Percentiles rank a stretch among this genome's conserved stretches.
phyloP scores from a whole-genome alignment of 2,329 filamentous ascomycete genomes.

The Lasiodiplodia hormozganensis region DNA sequence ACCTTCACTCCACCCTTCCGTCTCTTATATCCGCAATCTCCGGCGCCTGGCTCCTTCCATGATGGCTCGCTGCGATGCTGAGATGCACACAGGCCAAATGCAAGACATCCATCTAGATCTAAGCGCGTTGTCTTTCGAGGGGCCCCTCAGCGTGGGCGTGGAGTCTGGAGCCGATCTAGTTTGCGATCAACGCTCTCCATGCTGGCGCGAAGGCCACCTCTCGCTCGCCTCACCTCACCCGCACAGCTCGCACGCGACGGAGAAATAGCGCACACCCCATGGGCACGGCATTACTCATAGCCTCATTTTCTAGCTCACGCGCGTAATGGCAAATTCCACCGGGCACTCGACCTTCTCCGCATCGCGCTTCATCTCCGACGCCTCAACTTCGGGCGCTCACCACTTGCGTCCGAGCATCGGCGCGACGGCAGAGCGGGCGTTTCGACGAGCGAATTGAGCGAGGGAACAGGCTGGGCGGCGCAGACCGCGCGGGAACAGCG shows the following conservation, averaged over 20 bases:
- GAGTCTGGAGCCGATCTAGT: constrained; percentile 18
- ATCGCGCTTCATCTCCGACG: constrained; percentile 27
- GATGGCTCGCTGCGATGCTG: neutral
- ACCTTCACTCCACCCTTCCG: neutral
- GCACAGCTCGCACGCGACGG: neutral
- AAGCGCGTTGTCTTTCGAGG: constrained; percentile 5
- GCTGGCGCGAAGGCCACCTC: constrained; percentile 13
- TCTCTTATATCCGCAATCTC: constrained; percentile 19
- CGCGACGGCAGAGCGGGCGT: neutral
- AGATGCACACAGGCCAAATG: constrained; percentile 18
- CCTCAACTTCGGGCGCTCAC: constrained; percentile 17
- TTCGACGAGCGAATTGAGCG: constrained; percentile 1
- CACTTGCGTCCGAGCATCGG: constrained; percentile 19
- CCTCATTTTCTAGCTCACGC: neutral
- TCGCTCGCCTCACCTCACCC: constrained; percentile 20
- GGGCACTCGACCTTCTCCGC: constrained; percentile 15
- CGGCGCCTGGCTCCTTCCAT: neutral
- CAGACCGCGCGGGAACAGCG: constrained; percentile 7
- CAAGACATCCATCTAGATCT: constrained; percentile 17
- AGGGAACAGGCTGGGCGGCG: constrained; percentile 27
- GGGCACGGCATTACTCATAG: constrained; percentile 16
- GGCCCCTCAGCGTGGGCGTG: constrained; percentile 5
- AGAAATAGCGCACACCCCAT: constrained; percentile 5
- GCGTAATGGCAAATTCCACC: constrained; percentile 9
- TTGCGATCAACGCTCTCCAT: constrained; percentile 14